Base-by-base conservation (phyloP, 176 grass and related monocot species). In the Oryza nivara region DNA sequence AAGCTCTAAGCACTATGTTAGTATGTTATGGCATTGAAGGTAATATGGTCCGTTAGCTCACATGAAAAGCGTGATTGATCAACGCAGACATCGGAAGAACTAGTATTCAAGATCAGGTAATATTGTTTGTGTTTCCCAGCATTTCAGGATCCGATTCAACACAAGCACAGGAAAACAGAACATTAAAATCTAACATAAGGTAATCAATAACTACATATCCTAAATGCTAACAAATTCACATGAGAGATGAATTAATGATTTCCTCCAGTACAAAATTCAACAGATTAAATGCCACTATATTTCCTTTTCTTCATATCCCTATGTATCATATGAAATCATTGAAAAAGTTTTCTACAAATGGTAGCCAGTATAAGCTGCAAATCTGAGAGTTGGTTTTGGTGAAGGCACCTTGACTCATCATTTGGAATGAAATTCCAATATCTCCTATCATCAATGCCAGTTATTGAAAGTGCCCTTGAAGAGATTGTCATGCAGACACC, bases 401-500 rank as follows among this genome's bases (percentile, higher is more conserved):
- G 8, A 16, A 70, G 75, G 22, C 48, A 99, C 96, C 93, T 94
- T 46, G 96, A 96, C 94, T 96, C 93, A 89, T 92, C 81, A 25
- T 81, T 94, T 30, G 91, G 91, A 86, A 99, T 91, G 74, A 87
- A 92, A 60, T 94, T 96, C 96, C 96, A 99, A 74, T 99, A 99
- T 93, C 96, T 87, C 80, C 96, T 86, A 82, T 99, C 96, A 80
- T 92, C 91, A 79, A 99, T 99, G 80, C 96, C 93, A 0, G 93
- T 99, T 58, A 99, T 98, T 63, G 87, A 94, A 73, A 99, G 89
- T 13, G 86, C 89, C 75, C 84, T 99, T 22, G 93, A 94, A 74
- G 92, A 96, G 78, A 99, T 94, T 52, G 54, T 82, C 91, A 99
- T 91, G 78, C 83, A 99, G 67, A 89, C 75, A 76, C 92, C 84